Base-by-base conservation (phyloP, 202 grass and related monocot genomes). In the Zoysia matrella region DNA sequence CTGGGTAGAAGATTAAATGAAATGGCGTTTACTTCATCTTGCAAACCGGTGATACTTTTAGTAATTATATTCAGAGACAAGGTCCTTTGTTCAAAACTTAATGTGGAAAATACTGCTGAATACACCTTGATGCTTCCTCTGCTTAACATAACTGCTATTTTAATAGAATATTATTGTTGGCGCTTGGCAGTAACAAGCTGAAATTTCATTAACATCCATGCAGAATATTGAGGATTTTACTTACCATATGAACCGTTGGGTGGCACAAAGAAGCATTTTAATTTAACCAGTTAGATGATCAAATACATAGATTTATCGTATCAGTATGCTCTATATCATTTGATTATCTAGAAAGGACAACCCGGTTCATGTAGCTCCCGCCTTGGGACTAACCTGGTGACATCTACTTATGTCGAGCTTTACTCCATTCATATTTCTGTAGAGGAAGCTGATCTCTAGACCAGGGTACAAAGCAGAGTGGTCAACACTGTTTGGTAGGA, bases 211-310 rank as follows among this genome's bases (percentile, higher is more conserved):
- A 7, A 7, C 40, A 54, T 53, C 6, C 65, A 30, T 71, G 14
- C 63, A 40, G 55, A 69, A 53, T 39, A 41, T 5, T 15, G 54
- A 81, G 40, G 16, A 43, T 52, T 11, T 57, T 80, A n/a, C 42
- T 57, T 56, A 7, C 18, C 43, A 80, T 80, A 36, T 52, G 10
- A 86, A 69, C 47, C 61, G 52, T 58, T 74, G 30, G 11, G 8
- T 63, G 50, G 2, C 53, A 61, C n/a, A 50, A 46, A 43, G 52
- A 47, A 67, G 42, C 7, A 64, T 22, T 1, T 22, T 65, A 22
- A 8, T 79, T 79, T 85, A 10, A 61, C 49, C 12, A 30, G 47
- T 66, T 57, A 12, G 44, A 18, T 43, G 57, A n/a, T 52, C 30
- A 60, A 57, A 46, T 46, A 36, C 30, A 36, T 36, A 36, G 30